Evolutionary conservation across 2,329 filamentous ascomycete genomes (phyloP), one percentile per base, ranked within the genome.

Genomic region (Botryotinia globosa): DNA sequence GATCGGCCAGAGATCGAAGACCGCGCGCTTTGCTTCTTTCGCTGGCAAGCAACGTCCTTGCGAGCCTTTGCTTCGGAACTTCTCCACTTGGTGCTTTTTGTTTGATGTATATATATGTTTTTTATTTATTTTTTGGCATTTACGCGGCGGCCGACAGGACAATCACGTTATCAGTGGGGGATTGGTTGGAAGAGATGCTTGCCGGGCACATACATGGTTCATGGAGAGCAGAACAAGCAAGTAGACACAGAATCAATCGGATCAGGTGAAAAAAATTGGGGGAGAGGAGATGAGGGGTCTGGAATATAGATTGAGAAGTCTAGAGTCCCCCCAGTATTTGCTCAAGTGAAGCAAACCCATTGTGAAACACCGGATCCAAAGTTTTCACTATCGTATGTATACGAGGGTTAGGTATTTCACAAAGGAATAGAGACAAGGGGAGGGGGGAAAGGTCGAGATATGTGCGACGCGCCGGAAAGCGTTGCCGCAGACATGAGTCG

Each of bases 121-220:
- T 12, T 39, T 42, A 16, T 12, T 39, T 42, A 16, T 18, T 18
- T 14, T 6, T 14, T 3, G 12, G 12, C 14, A 7, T 39, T 61
- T 61, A 20, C 58, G 22, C 34, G 58, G 34, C 58, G 32, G 5
- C 56, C 56, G 56, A 32, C 32, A 59, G 32, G 14, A 34, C 32
- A 22, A 22, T 56, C 51, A 56, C n/a, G 4, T 56, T 56, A 29
- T 29, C 51, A 18, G n/a, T 29, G 51, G n/a, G 51, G n/a, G n/a
- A 56, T 56, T 56, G 51, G 51, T 16, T 56, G 51, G 51, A 16
- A 59, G 58, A 37, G 58, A 61, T 61, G 58, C 58, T 61, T 61
- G 9, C 32, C 34, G 20, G 32, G 18, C 22, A 61, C 22, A 62
- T 42, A 62, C n/a, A 42, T 16, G 34, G 37, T 62, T 62, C 37